Conservation (phyloP, 768 basidiomycete genomes). For the Myochromella boudieri region DNA sequence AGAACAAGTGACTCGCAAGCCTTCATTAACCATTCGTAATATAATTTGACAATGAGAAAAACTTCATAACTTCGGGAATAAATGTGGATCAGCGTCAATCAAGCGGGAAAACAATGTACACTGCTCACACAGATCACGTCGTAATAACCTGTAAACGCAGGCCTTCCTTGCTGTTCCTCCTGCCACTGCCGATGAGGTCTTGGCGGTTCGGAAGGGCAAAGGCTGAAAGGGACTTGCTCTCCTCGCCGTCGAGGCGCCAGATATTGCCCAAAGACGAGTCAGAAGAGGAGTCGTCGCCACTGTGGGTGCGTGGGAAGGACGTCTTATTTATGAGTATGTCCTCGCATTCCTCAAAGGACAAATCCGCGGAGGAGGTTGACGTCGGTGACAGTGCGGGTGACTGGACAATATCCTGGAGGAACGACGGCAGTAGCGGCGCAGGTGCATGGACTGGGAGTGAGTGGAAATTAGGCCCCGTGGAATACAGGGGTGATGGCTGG, state of each 20-base stretch:
- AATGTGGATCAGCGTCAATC: not conserved
- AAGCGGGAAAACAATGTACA: not conserved
- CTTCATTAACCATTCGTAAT: slow-evolving; percentile 8
- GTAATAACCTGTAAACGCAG: slow-evolving; percentile 21
- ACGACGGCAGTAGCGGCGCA: slow-evolving; percentile 69
- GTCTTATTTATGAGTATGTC: slow-evolving; percentile 29
- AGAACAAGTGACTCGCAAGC: not conserved
- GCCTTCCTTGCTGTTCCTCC: slow-evolving; percentile 39
- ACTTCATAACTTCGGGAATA: not conserved
- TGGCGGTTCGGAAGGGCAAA: slow-evolving; percentile 47
- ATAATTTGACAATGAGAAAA: slow-evolving; percentile 14
- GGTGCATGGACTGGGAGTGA: slow-evolving; percentile 35
- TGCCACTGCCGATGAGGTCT: slow-evolving; percentile 34
- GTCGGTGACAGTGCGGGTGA: slow-evolving; percentile 66
- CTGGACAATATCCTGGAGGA: slow-evolving; percentile 73
- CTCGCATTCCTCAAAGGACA: slow-evolving; percentile 62
- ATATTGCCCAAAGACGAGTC: slow-evolving; percentile 51
- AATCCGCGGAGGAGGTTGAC: slow-evolving; percentile 63
- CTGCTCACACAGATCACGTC: slow-evolving; percentile 20
- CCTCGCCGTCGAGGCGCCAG: slow-evolving; percentile 74
- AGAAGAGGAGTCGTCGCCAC: slow-evolving; percentile 26
- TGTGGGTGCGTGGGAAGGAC: slow-evolving; percentile 28
- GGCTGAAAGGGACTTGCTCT: slow-evolving; percentile 54
- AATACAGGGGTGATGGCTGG: slow-evolving; percentile 37
- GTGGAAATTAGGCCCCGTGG: slow-evolving; percentile 34